Evolutionary conservation across 441 rosid species (phyloP).

Genomic region (Jatropha multifida): DNA sequence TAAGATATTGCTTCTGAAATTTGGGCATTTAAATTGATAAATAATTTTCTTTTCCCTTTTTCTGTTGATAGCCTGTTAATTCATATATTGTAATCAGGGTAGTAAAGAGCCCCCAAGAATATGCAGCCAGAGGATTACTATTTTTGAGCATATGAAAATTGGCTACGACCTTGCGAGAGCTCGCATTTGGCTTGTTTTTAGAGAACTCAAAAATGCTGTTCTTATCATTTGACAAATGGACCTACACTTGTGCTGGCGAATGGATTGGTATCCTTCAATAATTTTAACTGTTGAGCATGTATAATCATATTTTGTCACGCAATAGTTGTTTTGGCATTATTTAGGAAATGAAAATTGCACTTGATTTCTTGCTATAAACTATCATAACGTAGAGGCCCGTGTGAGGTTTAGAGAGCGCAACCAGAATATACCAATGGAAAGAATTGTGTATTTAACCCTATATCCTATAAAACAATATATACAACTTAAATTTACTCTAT

Average conservation of each 20-base stretch:
- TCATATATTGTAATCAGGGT: too few relatives aligned
- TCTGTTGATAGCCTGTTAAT: neutral
- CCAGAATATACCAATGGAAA: neutral
- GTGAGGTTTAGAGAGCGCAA: neutral
- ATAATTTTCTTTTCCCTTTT: neutral
- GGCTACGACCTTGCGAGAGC: too few relatives aligned
- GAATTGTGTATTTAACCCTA: too few relatives aligned
- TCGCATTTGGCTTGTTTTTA: too few relatives aligned
- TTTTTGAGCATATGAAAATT: too few relatives aligned
- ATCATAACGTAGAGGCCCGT: neutral
- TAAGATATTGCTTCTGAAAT: slow-evolving; percentile 5
- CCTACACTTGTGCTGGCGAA: neutral
- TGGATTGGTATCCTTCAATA: neutral
- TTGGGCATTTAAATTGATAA: neutral
- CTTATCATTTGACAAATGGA: neutral
- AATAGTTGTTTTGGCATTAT: neutral
- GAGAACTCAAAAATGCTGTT: neutral
- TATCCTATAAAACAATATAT: slow-evolving; percentile 6
- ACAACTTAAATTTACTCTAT: slow-evolving; percentile 16
- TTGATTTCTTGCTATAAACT: too few relatives aligned
- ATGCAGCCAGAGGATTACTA: too few relatives aligned
- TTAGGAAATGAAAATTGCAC: neutral
- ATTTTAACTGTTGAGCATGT: neutral
- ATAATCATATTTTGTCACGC: too few relatives aligned
- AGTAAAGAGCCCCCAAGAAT: too few relatives aligned